Evolutionary conservation across 2,329 filamentous ascomycete species (phyloP).

Genomic region (Scleromitrula shiraiana): DNA sequence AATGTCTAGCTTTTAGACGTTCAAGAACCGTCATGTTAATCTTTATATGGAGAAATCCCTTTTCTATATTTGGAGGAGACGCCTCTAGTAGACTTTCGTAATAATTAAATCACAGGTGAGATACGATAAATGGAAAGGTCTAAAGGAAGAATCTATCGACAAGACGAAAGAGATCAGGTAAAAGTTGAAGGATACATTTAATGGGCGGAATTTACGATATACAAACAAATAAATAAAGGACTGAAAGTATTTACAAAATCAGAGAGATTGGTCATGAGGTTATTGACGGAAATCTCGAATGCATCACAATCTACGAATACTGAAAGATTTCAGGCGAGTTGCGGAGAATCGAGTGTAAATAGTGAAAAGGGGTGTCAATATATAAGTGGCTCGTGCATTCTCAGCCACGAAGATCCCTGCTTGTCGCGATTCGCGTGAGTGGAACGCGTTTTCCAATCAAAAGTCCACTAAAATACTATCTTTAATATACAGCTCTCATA

Average conservation of each 20-base stretch:
- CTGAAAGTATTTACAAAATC: neutral
- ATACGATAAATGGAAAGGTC: too few relatives aligned
- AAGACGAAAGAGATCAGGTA: neutral
- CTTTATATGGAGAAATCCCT: neutral
- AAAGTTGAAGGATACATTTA: too few relatives aligned
- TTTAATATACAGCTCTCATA: too few relatives aligned
- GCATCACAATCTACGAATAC: too few relatives aligned
- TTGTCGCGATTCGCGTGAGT: neutral
- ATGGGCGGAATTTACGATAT: too few relatives aligned
- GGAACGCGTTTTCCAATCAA: neutral
- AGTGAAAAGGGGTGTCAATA: neutral
- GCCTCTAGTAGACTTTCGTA: too few relatives aligned
- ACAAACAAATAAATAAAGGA: neutral
- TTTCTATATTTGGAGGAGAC: neutral
- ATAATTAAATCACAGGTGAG: too few relatives aligned
- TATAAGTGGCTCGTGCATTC: constrained; percentile 11
- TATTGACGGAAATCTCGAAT: too few relatives aligned
- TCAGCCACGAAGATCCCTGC: constrained; percentile 1
- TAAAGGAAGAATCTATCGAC: too few relatives aligned
- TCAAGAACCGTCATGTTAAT: constrained; percentile 1
- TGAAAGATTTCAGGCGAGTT: too few relatives aligned
- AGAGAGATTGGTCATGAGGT: constrained; percentile 5
- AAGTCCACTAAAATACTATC: too few relatives aligned
- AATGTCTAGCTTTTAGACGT: constrained; percentile 11
- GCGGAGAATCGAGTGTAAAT: too few relatives aligned